Base-by-base conservation (phyloP, 768 basidiomycete species). In the Gyrodon lividus region DNA sequence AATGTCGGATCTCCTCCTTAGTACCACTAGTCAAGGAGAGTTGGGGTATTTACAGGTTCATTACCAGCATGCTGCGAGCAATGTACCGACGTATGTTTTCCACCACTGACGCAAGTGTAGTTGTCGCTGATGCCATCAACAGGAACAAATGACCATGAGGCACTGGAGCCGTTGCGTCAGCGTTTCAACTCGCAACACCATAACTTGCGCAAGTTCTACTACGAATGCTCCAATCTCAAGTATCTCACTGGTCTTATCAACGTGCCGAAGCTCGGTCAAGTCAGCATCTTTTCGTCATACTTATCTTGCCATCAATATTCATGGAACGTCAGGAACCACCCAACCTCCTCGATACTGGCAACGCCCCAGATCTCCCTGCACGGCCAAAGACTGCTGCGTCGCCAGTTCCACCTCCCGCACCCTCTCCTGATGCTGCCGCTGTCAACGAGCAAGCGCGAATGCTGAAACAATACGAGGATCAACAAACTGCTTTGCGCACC, bases 1-100 rank as follows among this genome's bases (percentile, higher is more conserved):
- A 99, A 72, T 97, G 95, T 69, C 87, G 95, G 24, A 99, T 99
- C 54, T 96, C 95, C 30, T 78, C 97, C 2, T 74, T 99, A 43
- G 97, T 99, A 2, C 96, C 97, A 20, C 79, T 98, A 12, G 97
- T 99, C 48, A 99, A 99, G 72, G 97, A 99, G 72, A 96, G 92
- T 61, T 99, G 95, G 85, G 96, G 96, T 33, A 99, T 99, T 51
- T 99, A 99, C 72, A 82, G 92, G 41, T 99, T 98, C 72, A 95
- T 98, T 66, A 98, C 96, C 9, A 95, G 92, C 72, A 99, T 99
- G 97, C 75, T 98, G 67, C 80, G 97, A 22, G 97, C 97, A 1
- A 91, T 99, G 89, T 91, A 96, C 66, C 77, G 97, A 73, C 76
- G 96, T 96, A 64, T 64, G 66, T 83, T 74, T 22, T 35, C 4